These are phyloP conservation scores for Eucalyptus erythrocorys DNA, from an alignment of 345 rosid genomes.

Conservation along the genomic window DNA sequence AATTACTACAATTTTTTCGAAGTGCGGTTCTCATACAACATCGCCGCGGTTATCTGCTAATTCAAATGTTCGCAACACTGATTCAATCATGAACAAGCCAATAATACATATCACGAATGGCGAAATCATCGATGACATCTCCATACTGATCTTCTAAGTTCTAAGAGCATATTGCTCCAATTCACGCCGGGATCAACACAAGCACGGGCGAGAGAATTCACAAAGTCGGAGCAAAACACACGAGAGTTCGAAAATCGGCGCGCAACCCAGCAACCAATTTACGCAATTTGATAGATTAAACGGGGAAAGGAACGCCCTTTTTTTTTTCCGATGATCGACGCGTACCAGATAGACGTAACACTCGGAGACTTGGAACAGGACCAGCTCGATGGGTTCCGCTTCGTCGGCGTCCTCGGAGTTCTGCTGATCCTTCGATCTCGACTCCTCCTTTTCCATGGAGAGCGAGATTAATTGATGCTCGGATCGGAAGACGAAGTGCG, in stretches of 20 bases:
- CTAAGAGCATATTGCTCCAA: background rate
- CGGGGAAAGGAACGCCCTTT: background rate
- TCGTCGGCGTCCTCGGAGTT: slow-evolving; percentile 31
- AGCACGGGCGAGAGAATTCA: background rate
- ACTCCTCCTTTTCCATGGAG: background rate
- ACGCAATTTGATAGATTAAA: background rate
- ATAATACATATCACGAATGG: background rate
- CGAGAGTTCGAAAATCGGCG: background rate
- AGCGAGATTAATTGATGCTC: background rate
- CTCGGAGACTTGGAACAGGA: slow-evolving; percentile 83
- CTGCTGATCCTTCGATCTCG: background rate
- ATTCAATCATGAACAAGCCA: background rate
- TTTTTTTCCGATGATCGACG: background rate
- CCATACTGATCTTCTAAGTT: background rate
- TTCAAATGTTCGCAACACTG: background rate
- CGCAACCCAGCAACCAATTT: background rate
- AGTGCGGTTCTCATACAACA: background rate
- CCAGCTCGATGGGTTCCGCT: slow-evolving; percentile 52
- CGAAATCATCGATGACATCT: background rate
- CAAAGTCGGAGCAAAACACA: background rate
- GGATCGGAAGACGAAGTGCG: background rate
- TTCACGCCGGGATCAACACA: background rate
- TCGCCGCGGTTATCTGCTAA: background rate
- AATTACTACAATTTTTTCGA: background rate
- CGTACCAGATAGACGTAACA: slow-evolving; percentile 86